A percentile compares a stretch with the other conserved stretches of the same genome.
Evolutionary conservation across 78 protist genomes (phyloP).

Genomic region (Speleostelium caveatum): DNA sequence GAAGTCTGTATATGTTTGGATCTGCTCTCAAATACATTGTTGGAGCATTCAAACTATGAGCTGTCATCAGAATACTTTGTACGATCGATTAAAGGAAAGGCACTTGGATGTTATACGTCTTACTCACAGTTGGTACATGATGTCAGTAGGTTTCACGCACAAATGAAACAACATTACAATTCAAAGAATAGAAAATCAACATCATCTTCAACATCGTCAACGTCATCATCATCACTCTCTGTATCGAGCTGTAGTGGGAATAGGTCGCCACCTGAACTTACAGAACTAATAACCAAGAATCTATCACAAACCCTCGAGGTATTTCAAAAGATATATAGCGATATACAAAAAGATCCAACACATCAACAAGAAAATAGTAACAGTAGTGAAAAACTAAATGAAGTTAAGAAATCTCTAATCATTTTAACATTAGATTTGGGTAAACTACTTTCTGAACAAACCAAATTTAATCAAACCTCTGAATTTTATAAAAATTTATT

Average conservation of each 20-base stretch:
- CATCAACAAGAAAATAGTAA: slow-evolving; percentile 10
- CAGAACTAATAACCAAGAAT: background rate
- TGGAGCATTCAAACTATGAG: slow-evolving; percentile 1
- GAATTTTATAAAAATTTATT: slow-evolving; percentile 6
- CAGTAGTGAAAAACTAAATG: background rate
- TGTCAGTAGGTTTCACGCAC: background rate
- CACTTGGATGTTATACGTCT: slow-evolving; percentile 12
- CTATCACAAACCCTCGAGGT: background rate
- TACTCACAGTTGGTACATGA: slow-evolving; percentile 20
- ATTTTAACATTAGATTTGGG: background rate
- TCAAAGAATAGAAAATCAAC: background rate
- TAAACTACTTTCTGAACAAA: background rate
- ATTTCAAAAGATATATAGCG: background rate
- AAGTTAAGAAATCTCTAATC: slow-evolving; percentile 5
- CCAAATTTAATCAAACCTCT: background rate
- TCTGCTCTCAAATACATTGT: slow-evolving; percentile 6
- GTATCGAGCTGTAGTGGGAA: background rate
- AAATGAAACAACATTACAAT: background rate
- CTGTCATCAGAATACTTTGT: slow-evolving; percentile 20
- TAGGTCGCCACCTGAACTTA: background rate
- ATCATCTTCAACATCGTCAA: background rate
- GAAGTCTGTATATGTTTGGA: slow-evolving; percentile 76
- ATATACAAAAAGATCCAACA: slow-evolving; percentile 6
- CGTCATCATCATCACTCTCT: background rate
- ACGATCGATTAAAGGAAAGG: slow-evolving; percentile 40